Conservation (phyloP, 2,329 filamentous ascomycete species). For the Endoconidiophora laricicola region DNA sequence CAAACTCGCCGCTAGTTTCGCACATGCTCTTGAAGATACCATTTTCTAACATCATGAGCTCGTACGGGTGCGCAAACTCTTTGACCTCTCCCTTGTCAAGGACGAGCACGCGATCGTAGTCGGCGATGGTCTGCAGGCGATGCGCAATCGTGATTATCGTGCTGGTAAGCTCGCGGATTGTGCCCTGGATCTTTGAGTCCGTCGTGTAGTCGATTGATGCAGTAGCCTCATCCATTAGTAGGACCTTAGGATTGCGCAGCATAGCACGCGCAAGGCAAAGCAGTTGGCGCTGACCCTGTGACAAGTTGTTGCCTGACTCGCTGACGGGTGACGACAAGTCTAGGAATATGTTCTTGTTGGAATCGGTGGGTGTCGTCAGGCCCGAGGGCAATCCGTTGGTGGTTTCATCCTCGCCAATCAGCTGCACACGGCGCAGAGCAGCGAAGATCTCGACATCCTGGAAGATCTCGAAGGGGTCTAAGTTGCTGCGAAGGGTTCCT, state of each 20-base stretch:
- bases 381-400: constrained; percentile 11
- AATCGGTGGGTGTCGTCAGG: constrained; percentile 25
- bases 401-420: constrained; percentile 49
- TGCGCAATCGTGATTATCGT: constrained; percentile 97
- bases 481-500: constrained; percentile 77
- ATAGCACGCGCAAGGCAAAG: constrained; percentile 85
- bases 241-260: constrained; percentile 74
- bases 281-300: constrained; percentile 88
- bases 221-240: constrained; percentile 99
- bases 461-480: constrained; percentile 82
- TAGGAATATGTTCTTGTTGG: constrained; percentile 90
- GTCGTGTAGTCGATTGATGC: constrained; percentile 95
- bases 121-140: constrained; percentile 86
- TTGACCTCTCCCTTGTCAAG: constrained; percentile 76
- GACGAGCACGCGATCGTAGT: constrained; percentile 95
- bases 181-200: constrained; percentile 89
- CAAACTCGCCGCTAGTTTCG: constrained; percentile 44
- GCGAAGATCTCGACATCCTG: constrained; percentile 82
- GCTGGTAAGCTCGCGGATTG: constrained; percentile 79
- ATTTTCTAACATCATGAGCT: constrained; percentile 54
- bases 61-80: constrained; percentile 81
- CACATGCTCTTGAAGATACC: constrained; percentile 50
- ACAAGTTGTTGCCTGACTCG: constrained; percentile 86
- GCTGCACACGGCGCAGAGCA: constrained; percentile 71
- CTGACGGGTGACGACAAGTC: constrained; percentile 70